Conservation (phyloP, 2,329 filamentous ascomycete genomes). For the Beauveria scarabaeidicola region DNA sequence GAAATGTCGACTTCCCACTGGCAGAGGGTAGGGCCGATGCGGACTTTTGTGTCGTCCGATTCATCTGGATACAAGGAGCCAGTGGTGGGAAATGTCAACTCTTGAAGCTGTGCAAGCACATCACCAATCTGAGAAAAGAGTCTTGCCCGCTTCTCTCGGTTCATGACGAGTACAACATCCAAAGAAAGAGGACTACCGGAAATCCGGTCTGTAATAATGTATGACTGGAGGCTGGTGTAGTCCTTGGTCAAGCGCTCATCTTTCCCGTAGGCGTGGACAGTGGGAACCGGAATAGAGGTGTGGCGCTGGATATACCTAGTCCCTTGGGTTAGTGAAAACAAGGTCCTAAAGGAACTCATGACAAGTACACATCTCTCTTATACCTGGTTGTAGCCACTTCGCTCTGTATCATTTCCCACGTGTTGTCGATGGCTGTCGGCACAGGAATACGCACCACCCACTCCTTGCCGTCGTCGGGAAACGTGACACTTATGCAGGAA, state of each 20-base stretch:
- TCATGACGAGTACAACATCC: not conserved
- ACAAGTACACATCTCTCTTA: not conserved
- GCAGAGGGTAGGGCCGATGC: not conserved
- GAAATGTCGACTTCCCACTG: not conserved
- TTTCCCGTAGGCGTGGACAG: not conserved
- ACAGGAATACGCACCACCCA: not conserved
- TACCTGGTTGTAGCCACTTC: not conserved
- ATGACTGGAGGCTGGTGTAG: not conserved
- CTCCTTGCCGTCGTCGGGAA: not conserved
- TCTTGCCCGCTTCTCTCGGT: not conserved
- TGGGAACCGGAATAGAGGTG: not conserved
- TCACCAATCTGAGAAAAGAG: not conserved
- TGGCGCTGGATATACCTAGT: not conserved
- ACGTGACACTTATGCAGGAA: not conserved
- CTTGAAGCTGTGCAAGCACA: not conserved
- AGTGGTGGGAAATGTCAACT: not conserved
- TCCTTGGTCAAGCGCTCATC: not conserved
- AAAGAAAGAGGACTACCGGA: not conserved
- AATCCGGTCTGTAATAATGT: not conserved
- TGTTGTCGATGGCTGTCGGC: not conserved
- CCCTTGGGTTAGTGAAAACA: not conserved
- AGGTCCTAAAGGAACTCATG: accelerated
- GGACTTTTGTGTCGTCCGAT: accelerated
- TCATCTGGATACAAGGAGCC: not conserved
- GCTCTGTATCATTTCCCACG: not conserved